These are phyloP conservation scores for Diaporthe batatas DNA, from an alignment of 2,329 filamentous ascomycete genomes.

Conservation along the genomic window DNA sequence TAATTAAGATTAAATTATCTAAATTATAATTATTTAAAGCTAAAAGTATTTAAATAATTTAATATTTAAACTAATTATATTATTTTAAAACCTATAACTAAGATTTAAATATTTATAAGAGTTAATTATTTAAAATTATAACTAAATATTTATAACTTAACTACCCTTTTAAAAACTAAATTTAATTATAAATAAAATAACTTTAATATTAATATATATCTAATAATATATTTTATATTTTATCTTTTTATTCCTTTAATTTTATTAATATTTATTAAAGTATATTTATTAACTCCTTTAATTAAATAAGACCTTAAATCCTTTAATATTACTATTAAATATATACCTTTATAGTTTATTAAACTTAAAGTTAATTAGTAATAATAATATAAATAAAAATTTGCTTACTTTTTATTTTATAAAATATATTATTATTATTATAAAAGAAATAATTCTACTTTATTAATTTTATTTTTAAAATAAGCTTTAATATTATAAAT, in stretches of 20 bases:
- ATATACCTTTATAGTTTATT: background rate
- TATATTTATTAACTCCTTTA: background rate
- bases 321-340: background rate
- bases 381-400: background rate
- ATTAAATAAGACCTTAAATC: background rate
- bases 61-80: no score
- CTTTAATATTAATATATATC: no score
- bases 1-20: no score
- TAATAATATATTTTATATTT: no score
- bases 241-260: background rate
- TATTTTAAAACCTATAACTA: no score
- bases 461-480: background rate
- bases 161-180: no score
- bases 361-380: background rate
- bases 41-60: no score
- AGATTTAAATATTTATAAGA: no score
- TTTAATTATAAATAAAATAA: no score
- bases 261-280: background rate
- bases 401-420: background rate
- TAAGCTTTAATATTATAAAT: background rate
- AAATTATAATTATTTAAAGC: no score
- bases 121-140: no score
- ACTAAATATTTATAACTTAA: no score
- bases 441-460: background rate
- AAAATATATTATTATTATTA: background rate